Percentiles rank a stretch among this genome's conserved stretches.
These are phyloP conservation scores for Pseudoturritis turrita DNA, from an alignment of 345 rosid genomes.

Conservation along the genomic window DNA sequence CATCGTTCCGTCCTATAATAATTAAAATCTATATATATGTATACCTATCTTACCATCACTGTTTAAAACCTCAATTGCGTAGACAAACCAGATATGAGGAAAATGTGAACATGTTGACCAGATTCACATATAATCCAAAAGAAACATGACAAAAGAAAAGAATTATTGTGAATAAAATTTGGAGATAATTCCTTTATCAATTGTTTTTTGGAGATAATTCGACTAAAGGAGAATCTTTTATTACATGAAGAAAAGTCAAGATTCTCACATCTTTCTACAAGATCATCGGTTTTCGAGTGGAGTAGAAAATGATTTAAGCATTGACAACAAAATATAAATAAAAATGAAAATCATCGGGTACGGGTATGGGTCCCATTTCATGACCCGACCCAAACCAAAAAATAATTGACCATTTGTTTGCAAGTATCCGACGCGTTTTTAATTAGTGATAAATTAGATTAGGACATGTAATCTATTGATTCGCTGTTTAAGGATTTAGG, in stretches of 20 bases:
- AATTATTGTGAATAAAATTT: neutral
- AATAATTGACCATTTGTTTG: too few relatives aligned
- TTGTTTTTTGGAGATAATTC: neutral
- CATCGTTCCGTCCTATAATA: too few relatives aligned
- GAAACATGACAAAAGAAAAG: neutral
- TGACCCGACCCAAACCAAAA: neutral
- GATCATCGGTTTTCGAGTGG: neutral
- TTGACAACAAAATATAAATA: neutral
- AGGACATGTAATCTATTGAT: too few relatives aligned
- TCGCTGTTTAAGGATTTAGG: too few relatives aligned
- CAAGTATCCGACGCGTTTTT: too few relatives aligned
- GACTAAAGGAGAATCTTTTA: neutral
- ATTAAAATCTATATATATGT: too few relatives aligned
- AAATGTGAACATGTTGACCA: constrained; percentile 23
- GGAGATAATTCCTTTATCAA: neutral
- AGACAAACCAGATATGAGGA: neutral
- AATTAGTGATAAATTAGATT: too few relatives aligned
- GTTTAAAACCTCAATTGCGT: too few relatives aligned
- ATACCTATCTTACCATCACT: too few relatives aligned
- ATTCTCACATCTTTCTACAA: neutral
- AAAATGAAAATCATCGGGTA: neutral
- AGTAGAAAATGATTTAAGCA: neutral
- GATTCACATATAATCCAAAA: neutral
- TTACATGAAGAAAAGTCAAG: constrained; percentile 1
- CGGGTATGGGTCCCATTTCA: neutral